These are phyloP conservation scores for Exserohilum turcica DNA, from an alignment of 2,329 filamentous ascomycete genomes.

Conservation along the genomic window DNA sequence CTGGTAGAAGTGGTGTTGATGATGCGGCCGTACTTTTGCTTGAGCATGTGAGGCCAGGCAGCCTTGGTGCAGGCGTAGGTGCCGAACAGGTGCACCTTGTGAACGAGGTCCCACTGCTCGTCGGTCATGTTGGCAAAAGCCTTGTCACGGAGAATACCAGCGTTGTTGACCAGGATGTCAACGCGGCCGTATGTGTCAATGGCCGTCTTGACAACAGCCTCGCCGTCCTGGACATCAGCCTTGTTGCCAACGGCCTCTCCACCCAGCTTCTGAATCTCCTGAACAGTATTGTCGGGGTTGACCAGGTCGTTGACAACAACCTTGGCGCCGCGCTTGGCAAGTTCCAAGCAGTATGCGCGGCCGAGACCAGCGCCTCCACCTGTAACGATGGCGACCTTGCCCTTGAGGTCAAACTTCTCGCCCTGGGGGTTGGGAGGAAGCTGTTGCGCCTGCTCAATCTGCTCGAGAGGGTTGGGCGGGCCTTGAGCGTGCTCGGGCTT, in stretches of 20 bases:
- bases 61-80: slow-evolving; percentile 98
- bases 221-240: slow-evolving; percentile 90
- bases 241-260: slow-evolving; percentile 92
- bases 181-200: slow-evolving; percentile 93
- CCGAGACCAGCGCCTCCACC: slow-evolving; percentile 67
- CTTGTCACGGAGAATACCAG: slow-evolving; percentile 96
- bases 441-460: slow-evolving; percentile 54
- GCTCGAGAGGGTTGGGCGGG: slow-evolving; percentile 82
- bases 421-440: slow-evolving; percentile 40
- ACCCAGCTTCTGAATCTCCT: slow-evolving; percentile 87
- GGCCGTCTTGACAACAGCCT: slow-evolving; percentile 86
- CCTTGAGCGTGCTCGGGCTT: slow-evolving; percentile 81
- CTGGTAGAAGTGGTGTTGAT: slow-evolving; percentile 97
- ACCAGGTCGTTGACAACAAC: slow-evolving; percentile 96
- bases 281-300: slow-evolving; percentile 86
- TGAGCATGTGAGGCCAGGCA: slow-evolving; percentile 95
- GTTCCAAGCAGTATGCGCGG: slow-evolving; percentile 85
- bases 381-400: slow-evolving; percentile 47
- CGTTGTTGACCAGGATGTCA: slow-evolving; percentile 97
- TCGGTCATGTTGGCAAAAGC: slow-evolving; percentile 98
- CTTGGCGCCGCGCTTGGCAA: slow-evolving; percentile 80
- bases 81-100: slow-evolving; percentile 90
- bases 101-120: slow-evolving; percentile 85
- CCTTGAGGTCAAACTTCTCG: slow-evolving; percentile 45
- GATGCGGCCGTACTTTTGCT: slow-evolving; percentile 97